Percentiles rank a stretch among this genome's conserved stretches.
These are phyloP conservation scores for Aspergillus piperis DNA, from an alignment of 2,329 filamentous ascomycete genomes.

Conservation along the genomic window DNA sequence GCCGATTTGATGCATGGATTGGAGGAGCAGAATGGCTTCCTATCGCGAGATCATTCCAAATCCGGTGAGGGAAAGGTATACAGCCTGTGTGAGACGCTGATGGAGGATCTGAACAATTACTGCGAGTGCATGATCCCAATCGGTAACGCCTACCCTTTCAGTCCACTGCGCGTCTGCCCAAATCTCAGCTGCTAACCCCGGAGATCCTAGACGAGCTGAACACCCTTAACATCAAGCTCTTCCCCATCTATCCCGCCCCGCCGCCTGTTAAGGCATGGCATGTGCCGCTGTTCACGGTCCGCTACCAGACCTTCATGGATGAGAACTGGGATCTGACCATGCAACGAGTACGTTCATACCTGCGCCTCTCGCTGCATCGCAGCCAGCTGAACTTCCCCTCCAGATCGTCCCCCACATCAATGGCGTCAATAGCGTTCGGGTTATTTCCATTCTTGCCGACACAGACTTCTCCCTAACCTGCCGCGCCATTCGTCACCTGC, in stretches of 20 bases:
- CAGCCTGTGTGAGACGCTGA: slow-evolving; percentile 77
- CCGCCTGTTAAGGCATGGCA: slow-evolving; percentile 82
- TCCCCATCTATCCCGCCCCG: slow-evolving; percentile 76
- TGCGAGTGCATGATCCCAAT: slow-evolving; percentile 98
- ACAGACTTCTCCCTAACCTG: slow-evolving; percentile 84
- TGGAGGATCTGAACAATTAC: slow-evolving; percentile 95
- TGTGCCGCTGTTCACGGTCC: slow-evolving; percentile 74
- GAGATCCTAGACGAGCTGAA: slow-evolving; percentile 73
- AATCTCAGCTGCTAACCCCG: slow-evolving; percentile 12
- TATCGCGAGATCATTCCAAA: slow-evolving; percentile 54
- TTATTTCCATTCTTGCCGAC: slow-evolving; percentile 81
- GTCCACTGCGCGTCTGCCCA: slow-evolving; percentile 6
- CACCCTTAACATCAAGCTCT: slow-evolving; percentile 94
- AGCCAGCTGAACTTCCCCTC: slow-evolving; percentile 1
- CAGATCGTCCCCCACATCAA: slow-evolving; percentile 83
- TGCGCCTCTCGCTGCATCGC: background rate
- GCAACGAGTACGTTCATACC: slow-evolving; percentile 43
- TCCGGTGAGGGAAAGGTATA: slow-evolving; percentile 56
- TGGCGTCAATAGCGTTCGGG: slow-evolving; percentile 83
- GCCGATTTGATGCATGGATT: slow-evolving; percentile 83
- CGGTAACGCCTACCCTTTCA: slow-evolving; percentile 55
- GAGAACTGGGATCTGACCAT: slow-evolving; percentile 58
- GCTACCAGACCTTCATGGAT: slow-evolving; percentile 54
- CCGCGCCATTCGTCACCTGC: slow-evolving; percentile 80
- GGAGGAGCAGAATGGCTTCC: slow-evolving; percentile 86